Conservation (phyloP, 805 yeast species). For the Starmerella tilneyi region DNA sequence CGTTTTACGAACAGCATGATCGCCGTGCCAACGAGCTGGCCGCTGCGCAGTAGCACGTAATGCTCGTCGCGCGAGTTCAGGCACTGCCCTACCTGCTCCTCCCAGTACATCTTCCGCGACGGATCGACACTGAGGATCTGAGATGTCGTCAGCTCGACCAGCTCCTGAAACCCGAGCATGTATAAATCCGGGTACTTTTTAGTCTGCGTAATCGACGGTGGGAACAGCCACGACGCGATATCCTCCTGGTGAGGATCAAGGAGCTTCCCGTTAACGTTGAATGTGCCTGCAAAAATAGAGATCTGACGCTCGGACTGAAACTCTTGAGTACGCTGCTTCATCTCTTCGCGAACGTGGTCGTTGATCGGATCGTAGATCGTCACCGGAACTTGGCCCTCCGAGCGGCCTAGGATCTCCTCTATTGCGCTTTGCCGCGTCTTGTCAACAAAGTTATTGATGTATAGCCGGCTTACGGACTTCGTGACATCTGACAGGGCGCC, state of each 20-base stretch:
- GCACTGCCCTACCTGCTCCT: constrained; percentile 49
- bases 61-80: constrained; percentile 44
- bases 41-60: constrained; percentile 64
- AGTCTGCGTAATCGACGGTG: constrained; percentile 32
- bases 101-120: constrained; percentile 73
- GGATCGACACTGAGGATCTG: constrained; percentile 79
- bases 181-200: constrained; percentile 57
- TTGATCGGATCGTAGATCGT: constrained; percentile 75
- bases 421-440: constrained; percentile 81
- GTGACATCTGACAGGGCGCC: constrained; percentile 97
- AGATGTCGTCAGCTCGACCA: constrained; percentile 85
- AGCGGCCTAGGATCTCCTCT: constrained; percentile 73
- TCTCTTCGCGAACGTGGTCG: constrained; percentile 65
- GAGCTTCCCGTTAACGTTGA: constrained; percentile 69
- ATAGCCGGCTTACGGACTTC: constrained; percentile 87
- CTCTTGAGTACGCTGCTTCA: constrained; percentile 40
- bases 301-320: constrained; percentile 56
- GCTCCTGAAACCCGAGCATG: constrained; percentile 88
- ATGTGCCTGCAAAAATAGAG: constrained; percentile 69
- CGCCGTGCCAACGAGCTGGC: constrained; percentile 85
- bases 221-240: constrained; percentile 71
- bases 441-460: constrained; percentile 92
- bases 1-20: constrained; percentile 60
- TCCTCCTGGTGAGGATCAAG: constrained; percentile 36
- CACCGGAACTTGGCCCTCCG: constrained; percentile 61